These are phyloP conservation scores for Xylaria acuta DNA, from an alignment of 495 filamentous ascomycete genomes.

Conservation along the genomic window DNA sequence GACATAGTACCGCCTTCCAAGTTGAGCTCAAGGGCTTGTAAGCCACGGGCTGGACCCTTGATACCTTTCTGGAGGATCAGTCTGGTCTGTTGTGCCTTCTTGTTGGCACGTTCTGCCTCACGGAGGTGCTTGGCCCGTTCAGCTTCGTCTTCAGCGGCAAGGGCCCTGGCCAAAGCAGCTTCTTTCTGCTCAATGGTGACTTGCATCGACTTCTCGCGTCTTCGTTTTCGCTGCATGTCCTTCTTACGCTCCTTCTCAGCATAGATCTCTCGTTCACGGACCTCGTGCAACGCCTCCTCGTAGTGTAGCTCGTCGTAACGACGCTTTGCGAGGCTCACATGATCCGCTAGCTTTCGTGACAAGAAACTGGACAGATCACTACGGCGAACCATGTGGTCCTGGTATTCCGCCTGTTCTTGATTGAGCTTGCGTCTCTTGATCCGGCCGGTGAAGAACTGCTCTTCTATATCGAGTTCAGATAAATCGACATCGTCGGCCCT, in stretches of 20 bases:
- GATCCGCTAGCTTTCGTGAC: slow-evolving; percentile 48
- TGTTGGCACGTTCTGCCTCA: slow-evolving; percentile 83
- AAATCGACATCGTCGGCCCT: slow-evolving; percentile 72
- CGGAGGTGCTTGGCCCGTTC: slow-evolving; percentile 78
- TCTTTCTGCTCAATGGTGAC: slow-evolving; percentile 84
- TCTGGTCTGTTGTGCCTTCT: slow-evolving; percentile 85
- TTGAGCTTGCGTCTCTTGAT: slow-evolving; percentile 68
- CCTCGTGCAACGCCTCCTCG: slow-evolving; percentile 77
- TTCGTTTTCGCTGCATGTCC: slow-evolving; percentile 96
- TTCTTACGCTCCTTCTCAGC: slow-evolving; percentile 99
- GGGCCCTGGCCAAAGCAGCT: slow-evolving; percentile 77
- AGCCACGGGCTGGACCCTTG: slow-evolving; percentile 78
- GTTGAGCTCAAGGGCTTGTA: slow-evolving; percentile 78
- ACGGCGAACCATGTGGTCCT: slow-evolving; percentile 62
- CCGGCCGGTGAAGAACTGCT: slow-evolving; percentile 58
- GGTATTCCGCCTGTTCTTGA: slow-evolving; percentile 60
- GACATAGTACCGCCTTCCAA: slow-evolving; percentile 88
- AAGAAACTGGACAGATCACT: slow-evolving; percentile 41
- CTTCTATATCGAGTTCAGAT: slow-evolving; percentile 66
- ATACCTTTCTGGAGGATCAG: slow-evolving; percentile 83
- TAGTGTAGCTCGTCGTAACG: slow-evolving; percentile 57
- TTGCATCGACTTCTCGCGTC: slow-evolving; percentile 94
- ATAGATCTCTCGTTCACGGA: slow-evolving; percentile 85
- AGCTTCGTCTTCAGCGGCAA: slow-evolving; percentile 74
- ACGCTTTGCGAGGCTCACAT: slow-evolving; percentile 56